Percentiles rank a stretch among this genome's conserved stretches.
Evolutionary conservation across 2,329 filamentous ascomycete genomes (phyloP).

Genomic region (Fusarium fracticaudum): DNA sequence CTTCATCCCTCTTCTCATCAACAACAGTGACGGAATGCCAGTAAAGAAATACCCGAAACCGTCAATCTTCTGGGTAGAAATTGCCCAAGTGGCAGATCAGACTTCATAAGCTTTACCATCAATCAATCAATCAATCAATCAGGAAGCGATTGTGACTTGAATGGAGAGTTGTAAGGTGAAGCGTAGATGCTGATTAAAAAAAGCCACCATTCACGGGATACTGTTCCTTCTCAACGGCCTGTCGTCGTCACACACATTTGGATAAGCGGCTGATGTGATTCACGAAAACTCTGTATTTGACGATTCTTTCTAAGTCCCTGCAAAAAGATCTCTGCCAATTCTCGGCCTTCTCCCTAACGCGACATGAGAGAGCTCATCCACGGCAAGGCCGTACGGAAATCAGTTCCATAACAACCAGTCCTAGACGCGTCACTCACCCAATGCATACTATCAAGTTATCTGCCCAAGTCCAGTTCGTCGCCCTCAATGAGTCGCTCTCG

Average conservation of each 20-base stretch:
- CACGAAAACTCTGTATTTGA: accelerated
- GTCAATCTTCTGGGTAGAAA: too few relatives aligned
- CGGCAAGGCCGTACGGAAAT: neutral
- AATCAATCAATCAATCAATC: too few relatives aligned
- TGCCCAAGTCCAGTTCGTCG: neutral
- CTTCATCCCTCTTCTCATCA: neutral
- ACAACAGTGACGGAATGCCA: neutral
- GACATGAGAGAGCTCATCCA: too few relatives aligned
- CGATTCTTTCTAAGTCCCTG: neutral
- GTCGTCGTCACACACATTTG: too few relatives aligned
- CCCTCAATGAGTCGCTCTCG: too few relatives aligned
- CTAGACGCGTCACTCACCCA: accelerated
- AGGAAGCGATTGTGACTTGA: too few relatives aligned
- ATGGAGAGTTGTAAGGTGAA: too few relatives aligned
- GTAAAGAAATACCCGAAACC: neutral
- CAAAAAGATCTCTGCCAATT: too few relatives aligned
- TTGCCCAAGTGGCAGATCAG: too few relatives aligned
- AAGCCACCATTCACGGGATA: too few relatives aligned
- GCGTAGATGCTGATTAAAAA: accelerated
- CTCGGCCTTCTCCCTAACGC: neutral
- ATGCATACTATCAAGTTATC: too few relatives aligned
- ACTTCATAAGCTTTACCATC: too few relatives aligned
- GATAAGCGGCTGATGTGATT: neutral
- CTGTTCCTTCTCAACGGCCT: neutral
- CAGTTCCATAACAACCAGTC: neutral